Evolutionary conservation across 2,329 filamentous ascomycete species (phyloP), one percentile per base, ranked within the genome.

Genomic region (Geosmithia morbida): DNA sequence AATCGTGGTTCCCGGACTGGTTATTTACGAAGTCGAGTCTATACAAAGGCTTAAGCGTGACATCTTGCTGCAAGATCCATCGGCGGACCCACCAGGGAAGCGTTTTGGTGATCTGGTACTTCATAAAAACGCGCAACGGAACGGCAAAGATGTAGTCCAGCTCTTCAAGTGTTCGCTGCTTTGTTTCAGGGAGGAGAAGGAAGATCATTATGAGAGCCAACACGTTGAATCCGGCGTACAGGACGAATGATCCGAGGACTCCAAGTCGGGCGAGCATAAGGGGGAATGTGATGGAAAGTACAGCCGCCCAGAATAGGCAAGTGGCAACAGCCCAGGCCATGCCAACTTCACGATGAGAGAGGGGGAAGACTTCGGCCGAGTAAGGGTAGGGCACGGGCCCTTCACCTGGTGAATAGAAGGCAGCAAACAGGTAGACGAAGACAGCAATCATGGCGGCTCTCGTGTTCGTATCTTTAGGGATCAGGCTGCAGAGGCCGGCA

Each of bases 391-490:
- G 73, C 10, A 78, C 74, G 0, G 74, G 67, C 0, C 77, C 76
- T 61, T 79, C 75, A 18, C 60, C 57, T 0, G 77, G 75, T 0
- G 74, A 79, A 58, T 81, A 82, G 53, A 80, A 79, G 1, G 75
- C 76, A 0, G 70, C 72, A 52, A 82, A 83, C 6, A 83, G 55
- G 60, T 77, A 82, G 48, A 81, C 63, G 53, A 81, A 81, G 4
- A 78, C 63, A 0, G 77, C 74, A 14, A 82, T 71, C 0, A 73
- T 59, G 37, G 66, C 72, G 39, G 56, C 67, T 33, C 59, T 67
- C 0, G 62, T 55, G 26, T 61, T 55, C 11, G 60, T 48, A 7
- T 51, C 49, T 0, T 53, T 45, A 13, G 60, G 55, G 17, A 63
- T 63, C 41, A 61, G 51, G 10, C 60, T 65, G 48, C 59, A 64